Evolutionary conservation across 768 basidiomycete genomes (phyloP).

Genomic region (Tylopilus rubrobrunneus): DNA sequence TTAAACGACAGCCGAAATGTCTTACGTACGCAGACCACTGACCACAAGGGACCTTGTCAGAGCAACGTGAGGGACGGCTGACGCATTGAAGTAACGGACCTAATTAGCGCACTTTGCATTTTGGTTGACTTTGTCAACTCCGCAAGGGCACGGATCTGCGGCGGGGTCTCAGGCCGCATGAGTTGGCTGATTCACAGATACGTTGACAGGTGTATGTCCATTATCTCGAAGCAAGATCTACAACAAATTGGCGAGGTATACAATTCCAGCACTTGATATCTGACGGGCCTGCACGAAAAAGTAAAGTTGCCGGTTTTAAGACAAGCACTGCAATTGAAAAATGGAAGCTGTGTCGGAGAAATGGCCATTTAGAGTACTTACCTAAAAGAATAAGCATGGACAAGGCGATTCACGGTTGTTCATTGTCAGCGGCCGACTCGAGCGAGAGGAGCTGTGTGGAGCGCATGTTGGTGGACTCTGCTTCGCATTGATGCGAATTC

Average conservation of each 20-base stretch:
- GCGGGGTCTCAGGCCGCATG: conserved; percentile 26
- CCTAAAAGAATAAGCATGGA: conserved; percentile 20
- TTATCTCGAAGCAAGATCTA: conserved; percentile 25
- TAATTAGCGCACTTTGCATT: conserved; percentile 34
- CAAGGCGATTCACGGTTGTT: conserved; percentile 21
- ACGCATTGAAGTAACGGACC: conserved; percentile 27
- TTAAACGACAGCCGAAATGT: conserved; percentile 35
- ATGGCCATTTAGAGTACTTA: conserved; percentile 17
- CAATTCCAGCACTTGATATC: conserved; percentile 21
- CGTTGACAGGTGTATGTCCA: conserved; percentile 23
- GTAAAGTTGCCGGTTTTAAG: conserved; percentile 17
- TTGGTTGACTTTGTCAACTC: conserved; percentile 28
- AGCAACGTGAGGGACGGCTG: conserved; percentile 26
- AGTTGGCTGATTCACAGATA: conserved; percentile 11
- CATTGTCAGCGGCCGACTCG: conserved; percentile 23
- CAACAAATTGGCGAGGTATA: conserved; percentile 24
- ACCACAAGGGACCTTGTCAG: conserved; percentile 34
- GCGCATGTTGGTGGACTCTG: conserved; percentile 17
- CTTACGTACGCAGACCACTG: conserved; percentile 31
- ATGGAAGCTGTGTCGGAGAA: conserved; percentile 15
- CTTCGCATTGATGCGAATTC: conserved; percentile 26
- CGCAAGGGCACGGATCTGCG: conserved; percentile 24
- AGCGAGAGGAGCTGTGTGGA: conserved; percentile 15
- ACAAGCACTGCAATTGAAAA: conserved; percentile 18
- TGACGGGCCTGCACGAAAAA: conserved; percentile 15